A percentile compares a stretch with the other conserved stretches of the same genome.
phyloP scores from a whole-genome alignment of 371 early-diverging fungal species.

The Sporodiniella umbellata region DNA sequence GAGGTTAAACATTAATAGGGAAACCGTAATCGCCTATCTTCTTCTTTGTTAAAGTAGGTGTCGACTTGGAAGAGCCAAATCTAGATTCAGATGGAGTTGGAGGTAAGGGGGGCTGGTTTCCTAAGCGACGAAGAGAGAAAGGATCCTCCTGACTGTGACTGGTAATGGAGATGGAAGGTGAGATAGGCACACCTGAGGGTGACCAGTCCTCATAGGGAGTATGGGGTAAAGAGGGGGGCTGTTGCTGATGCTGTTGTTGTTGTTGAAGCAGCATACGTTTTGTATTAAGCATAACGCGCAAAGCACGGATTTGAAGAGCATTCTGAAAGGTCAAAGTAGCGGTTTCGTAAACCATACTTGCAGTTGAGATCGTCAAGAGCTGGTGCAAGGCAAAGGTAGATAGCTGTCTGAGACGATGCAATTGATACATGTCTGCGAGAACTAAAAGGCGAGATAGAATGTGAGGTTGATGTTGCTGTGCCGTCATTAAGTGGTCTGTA shows the following conservation, averaged over 20 bases:
- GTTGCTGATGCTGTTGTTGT: conserved; percentile 5
- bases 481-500: conserved; percentile 58
- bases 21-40: background rate
- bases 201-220: background rate
- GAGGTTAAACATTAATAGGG: background rate
- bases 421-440: conserved; percentile 52
- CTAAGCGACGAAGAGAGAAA: background rate
- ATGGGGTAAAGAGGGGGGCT: background rate
- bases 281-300: conserved; percentile 47
- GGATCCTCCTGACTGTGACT: too few species aligned
- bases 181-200: background rate
- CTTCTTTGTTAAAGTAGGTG: background rate
- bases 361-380: conserved; percentile 53
- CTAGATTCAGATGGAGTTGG: background rate
- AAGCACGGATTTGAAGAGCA: conserved; percentile 50
- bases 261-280: conserved; percentile 16
- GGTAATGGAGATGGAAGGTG: background rate
- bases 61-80: background rate
- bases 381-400: conserved; percentile 52
- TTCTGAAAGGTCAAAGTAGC: conserved; percentile 51
- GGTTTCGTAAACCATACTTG: conserved; percentile 56
- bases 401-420: conserved; percentile 51
- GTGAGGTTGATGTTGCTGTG: conserved; percentile 48
- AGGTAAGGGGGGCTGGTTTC: background rate
- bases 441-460: conserved; percentile 57